Conservation (phyloP, 139 green algal species). For the Chlorella sp. region DNA sequence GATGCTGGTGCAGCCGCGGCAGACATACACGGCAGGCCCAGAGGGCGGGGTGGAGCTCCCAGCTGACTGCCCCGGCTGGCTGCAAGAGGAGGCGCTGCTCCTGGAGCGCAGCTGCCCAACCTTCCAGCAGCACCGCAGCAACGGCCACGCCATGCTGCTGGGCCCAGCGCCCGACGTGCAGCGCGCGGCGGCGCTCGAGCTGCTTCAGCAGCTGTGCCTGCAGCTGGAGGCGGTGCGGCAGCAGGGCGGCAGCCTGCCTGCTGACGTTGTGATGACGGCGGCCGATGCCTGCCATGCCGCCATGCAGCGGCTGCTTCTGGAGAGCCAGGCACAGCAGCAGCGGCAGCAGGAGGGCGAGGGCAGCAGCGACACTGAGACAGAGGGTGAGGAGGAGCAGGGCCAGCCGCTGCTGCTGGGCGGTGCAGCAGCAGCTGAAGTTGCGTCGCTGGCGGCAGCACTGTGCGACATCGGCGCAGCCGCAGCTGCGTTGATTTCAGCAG, state of each 20-base stretch:
- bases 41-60: background rate
- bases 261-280: background rate
- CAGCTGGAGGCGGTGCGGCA: background rate
- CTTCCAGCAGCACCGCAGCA: background rate
- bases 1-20: slow-evolving; percentile 24
- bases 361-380: background rate
- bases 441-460: background rate
- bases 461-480: slow-evolving; percentile 10
- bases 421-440: background rate
- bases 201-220: slow-evolving; percentile 4
- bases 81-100: background rate
- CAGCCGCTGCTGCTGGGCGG: background rate
- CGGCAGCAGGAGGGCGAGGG: background rate
- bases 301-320: slow-evolving; percentile 18
- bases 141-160: slow-evolving; percentile 16
- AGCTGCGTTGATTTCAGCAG: background rate
- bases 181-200: background rate
- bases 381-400: background rate
- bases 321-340: background rate
- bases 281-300: slow-evolving; percentile 17
- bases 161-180: background rate
- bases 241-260: background rate
- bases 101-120: background rate
- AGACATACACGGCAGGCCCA: background rate
- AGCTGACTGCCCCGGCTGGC: background rate